A percentile compares a stretch with the other conserved stretches of the same genome.
phyloP scores from a whole-genome alignment of 2,329 filamentous ascomycete species.

The Aspergillus tubingensis region DNA sequence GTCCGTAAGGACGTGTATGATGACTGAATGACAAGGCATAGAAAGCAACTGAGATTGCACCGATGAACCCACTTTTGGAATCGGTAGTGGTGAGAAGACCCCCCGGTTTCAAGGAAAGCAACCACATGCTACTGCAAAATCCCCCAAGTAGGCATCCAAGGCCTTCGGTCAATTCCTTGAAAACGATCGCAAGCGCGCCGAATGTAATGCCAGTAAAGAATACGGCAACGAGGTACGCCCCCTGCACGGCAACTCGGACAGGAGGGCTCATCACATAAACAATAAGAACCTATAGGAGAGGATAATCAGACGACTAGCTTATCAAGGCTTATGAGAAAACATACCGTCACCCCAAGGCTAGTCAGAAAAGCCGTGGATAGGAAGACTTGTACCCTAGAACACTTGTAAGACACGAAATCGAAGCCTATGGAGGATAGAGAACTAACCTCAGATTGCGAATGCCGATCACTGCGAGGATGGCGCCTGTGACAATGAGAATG shows the following conservation, averaged over 20 bases:
- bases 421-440: background rate
- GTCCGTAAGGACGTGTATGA: conserved; percentile 73
- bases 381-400: conserved; percentile 68
- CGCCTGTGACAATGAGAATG: conserved; percentile 72
- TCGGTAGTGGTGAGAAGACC: conserved; percentile 67
- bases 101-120: conserved; percentile 74
- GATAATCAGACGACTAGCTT: background rate
- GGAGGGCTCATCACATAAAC: conserved; percentile 85
- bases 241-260: conserved; percentile 73
- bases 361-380: conserved; percentile 75
- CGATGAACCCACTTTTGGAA: conserved; percentile 74
- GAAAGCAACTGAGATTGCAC: conserved; percentile 65
- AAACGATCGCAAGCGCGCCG: conserved; percentile 73
- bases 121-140: conserved; percentile 87
- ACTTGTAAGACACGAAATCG: conserved; percentile 16
- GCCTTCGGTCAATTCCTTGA: conserved; percentile 79
- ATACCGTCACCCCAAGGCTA: conserved; percentile 68
- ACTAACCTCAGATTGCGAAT: conserved; percentile 72
- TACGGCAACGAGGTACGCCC: conserved; percentile 79
- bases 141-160: conserved; percentile 86
- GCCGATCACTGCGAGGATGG: conserved; percentile 71
- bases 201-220: conserved; percentile 72
- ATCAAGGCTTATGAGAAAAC: conserved; percentile 11
- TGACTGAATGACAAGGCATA: conserved; percentile 78
- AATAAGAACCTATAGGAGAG: conserved; percentile 63